Base-by-base conservation (phyloP, 83 land plant species). In the Picea mariana region DNA sequence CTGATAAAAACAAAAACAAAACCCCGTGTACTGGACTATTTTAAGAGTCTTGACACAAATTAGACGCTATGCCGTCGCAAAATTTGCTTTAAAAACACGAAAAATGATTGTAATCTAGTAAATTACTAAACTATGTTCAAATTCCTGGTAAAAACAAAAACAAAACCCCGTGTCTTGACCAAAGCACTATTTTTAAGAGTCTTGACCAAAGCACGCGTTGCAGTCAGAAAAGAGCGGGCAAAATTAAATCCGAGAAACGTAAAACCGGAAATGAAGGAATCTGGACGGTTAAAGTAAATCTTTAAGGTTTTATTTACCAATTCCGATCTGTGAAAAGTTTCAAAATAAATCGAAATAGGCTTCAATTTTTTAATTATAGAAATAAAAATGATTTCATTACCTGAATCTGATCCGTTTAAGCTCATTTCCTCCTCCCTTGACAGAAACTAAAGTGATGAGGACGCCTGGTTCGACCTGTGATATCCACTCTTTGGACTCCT, bases 401-500 rank as follows among this genome's bases (percentile, higher is more conserved):
- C 98, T 95, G 95, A 97, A 97, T 26, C 97, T 89, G 62, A 97
- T 97, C 62, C 97, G 85, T 78, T 90, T 95, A 80, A 97, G 97
- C 49, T 94, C 97, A 59, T 97, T 95, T 27, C 95, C 89, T 18
- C 99, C 99, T 13, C 84, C 86, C 0, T 89, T 89, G 61, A 94
- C 80, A 13, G 99, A 85, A 49, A 95, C 82, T 80, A 97, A 90
- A 31, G 98, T 94, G 84, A 97, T 91, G 73, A 92, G 87, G 52
- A 97, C 94, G 20, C 99, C 99, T 23, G 98, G 98, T 82, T 97
- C 99, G 79, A 97, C 94, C 87, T 97, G 97, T 1, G 98, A 96
- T 62, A 91, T 91, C 99, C 98, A 94, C 83, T 95, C 98, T 80
- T 86, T 92, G 27, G 87, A 78, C 80, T 85, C 93, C 52, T 75